A percentile compares a stretch with the other conserved stretches of the same genome.
These are phyloP conservation scores for Apiospora arundinis DNA, from an alignment of 2,329 filamentous ascomycete genomes.

Conservation along the genomic window DNA sequence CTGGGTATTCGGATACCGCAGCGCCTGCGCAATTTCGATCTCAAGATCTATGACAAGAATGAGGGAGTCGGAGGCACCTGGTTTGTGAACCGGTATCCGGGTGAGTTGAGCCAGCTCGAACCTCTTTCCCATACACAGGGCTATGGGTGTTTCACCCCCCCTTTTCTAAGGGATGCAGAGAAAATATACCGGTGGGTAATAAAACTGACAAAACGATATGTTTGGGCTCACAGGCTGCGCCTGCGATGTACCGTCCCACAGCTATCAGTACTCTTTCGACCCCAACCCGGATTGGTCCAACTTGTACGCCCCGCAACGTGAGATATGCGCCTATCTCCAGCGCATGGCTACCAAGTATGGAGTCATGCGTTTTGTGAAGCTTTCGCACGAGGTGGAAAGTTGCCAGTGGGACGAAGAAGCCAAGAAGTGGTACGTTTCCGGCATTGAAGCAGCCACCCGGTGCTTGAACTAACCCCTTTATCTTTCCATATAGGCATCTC, in stretches of 20 bases:
- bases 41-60: slow-evolving; percentile 43
- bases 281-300: slow-evolving; percentile 61
- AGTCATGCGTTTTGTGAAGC: slow-evolving; percentile 53
- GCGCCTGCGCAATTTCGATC: slow-evolving; percentile 41
- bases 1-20: slow-evolving; percentile 43
- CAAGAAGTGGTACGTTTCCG: slow-evolving; percentile 46
- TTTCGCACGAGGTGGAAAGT: slow-evolving; percentile 47
- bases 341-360: slow-evolving; percentile 53
- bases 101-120: slow-evolving; percentile 26
- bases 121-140: no score
- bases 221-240: slow-evolving; percentile 35
- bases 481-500: slow-evolving; percentile 38
- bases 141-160: no score
- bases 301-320: slow-evolving; percentile 55
- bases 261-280: slow-evolving; percentile 62
- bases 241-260: slow-evolving; percentile 51
- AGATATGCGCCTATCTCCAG: slow-evolving; percentile 57
- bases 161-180: background rate
- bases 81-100: slow-evolving; percentile 46
- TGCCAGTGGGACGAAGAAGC: slow-evolving; percentile 47
- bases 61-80: slow-evolving; percentile 46
- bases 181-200: no score
- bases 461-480: background rate
- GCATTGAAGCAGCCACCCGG: no score
- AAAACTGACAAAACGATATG: background rate